Conservation (phyloP, 345 rosid species). For the Citrus sinensis region DNA sequence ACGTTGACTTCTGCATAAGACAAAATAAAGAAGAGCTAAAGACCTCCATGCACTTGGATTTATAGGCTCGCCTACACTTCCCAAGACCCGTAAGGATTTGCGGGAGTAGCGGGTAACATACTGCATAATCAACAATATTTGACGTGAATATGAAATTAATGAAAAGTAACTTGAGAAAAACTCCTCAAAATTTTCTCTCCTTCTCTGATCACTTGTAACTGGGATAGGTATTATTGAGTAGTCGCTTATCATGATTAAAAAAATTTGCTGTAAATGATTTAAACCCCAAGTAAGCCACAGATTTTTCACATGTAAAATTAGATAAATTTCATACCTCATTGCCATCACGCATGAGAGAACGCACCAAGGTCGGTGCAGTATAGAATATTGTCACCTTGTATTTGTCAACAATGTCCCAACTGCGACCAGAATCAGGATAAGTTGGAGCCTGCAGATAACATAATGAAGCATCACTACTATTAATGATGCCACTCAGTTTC, state of each 20-base stretch:
- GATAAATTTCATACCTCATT: slow-evolving; percentile 51
- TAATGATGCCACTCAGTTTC: slow-evolving; percentile 15
- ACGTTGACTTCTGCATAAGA: slow-evolving; percentile 4
- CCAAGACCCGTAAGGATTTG: slow-evolving; percentile 87
- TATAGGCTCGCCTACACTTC: slow-evolving; percentile 99
- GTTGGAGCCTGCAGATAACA: slow-evolving; percentile 66
- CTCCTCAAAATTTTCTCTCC: not conserved
- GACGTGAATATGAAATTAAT: slow-evolving; percentile 15
- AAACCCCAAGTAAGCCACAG: not conserved
- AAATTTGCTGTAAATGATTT: slow-evolving; percentile 1
- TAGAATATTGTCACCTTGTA: slow-evolving; percentile 88
- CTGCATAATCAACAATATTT: slow-evolving; percentile 44
- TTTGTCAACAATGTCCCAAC: slow-evolving; percentile 98
- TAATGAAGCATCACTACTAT: slow-evolving; percentile 10
- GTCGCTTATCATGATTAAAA: not conserved
- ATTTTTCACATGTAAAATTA: slow-evolving; percentile 7
- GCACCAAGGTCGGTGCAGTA: slow-evolving; percentile 95
- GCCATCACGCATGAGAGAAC: slow-evolving; percentile 96
- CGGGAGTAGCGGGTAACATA: slow-evolving; percentile 79
- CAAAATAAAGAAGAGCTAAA: slow-evolving; percentile 16
- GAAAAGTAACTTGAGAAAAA: not conserved
- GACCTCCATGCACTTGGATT: slow-evolving; percentile 99
- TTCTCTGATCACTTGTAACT: not conserved
- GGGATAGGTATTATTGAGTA: not conserved
- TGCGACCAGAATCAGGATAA: slow-evolving; percentile 93